These are phyloP conservation scores for Lachancea nothofagi DNA, from an alignment of 805 yeast genomes.

Conservation along the genomic window DNA sequence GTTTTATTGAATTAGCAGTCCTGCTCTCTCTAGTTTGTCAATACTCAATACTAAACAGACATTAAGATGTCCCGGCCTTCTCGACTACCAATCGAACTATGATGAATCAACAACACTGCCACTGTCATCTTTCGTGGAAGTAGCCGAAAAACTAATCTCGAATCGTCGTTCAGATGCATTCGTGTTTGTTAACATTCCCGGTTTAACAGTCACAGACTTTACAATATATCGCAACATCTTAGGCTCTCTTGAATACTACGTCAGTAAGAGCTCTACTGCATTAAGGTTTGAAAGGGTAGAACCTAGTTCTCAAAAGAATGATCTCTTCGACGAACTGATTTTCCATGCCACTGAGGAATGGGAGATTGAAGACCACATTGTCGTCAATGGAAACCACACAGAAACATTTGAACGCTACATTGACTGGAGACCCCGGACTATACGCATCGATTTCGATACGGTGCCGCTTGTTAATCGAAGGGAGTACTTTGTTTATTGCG, in stretches of 20 bases:
- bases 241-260: conserved; percentile 45
- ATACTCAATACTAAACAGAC: neutral
- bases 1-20: neutral
- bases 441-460: conserved; percentile 52
- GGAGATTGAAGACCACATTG: conserved; percentile 19
- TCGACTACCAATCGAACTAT: conserved; percentile 19
- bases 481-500: conserved; percentile 36
- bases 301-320: conserved; percentile 14
- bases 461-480: conserved; percentile 38
- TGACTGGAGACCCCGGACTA: conserved; percentile 58
- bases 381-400: conserved; percentile 32
- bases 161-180: conserved; percentile 53
- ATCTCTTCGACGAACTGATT: conserved; percentile 19
- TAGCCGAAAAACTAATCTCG: conserved; percentile 31
- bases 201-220: conserved; percentile 44
- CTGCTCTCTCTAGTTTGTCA: no score
- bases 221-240: conserved; percentile 38
- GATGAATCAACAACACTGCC: conserved; percentile 19
- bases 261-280: conserved; percentile 54
- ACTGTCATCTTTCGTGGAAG: conserved; percentile 23
- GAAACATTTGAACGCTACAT: conserved; percentile 51
- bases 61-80: conserved; percentile 22
- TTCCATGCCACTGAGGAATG: conserved; percentile 21
- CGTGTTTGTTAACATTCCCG: conserved; percentile 50
- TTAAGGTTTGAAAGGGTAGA: conserved; percentile 51